These are phyloP conservation scores for Apiospora sp. DNA, from an alignment of 2,329 filamentous ascomycete genomes.

Conservation along the genomic window DNA sequence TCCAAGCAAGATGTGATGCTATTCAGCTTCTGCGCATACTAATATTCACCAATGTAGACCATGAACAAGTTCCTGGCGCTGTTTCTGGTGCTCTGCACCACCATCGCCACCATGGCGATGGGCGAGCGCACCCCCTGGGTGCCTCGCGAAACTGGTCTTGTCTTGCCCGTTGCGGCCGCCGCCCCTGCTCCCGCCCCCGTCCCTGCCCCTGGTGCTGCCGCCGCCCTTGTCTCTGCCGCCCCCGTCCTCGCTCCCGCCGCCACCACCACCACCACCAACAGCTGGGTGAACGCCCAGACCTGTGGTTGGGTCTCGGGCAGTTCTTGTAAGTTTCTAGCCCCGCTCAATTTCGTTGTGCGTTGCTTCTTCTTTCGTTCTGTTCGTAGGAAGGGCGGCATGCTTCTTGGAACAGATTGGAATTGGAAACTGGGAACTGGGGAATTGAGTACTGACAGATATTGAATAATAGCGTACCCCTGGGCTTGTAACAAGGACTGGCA, in stretches of 20 bases:
- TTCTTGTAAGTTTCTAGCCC: conserved; percentile 38
- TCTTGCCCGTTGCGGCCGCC: not conserved
- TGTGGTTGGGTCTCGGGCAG: conserved; percentile 40
- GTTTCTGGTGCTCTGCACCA: conserved; percentile 28
- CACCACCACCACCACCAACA: not conserved
- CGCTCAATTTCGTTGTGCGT: not conserved
- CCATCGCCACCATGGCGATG: conserved; percentile 30
- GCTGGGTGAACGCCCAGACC: conserved; percentile 39
- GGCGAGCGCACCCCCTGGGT: conserved; percentile 29
- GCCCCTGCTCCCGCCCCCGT: conserved; percentile 29
- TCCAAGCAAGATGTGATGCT: not conserved
- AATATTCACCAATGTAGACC: not conserved
- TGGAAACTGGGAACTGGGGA: not conserved
- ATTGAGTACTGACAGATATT: not conserved
- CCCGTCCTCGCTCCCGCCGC: not conserved
- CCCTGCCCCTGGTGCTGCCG: not conserved
- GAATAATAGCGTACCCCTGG: conserved; percentile 34
- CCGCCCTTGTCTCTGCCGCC: not conserved
- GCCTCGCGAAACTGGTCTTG: conserved; percentile 33
- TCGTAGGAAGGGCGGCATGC: conserved; percentile 16
- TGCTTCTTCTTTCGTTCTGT: not conserved
- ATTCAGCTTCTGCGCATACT: not conserved
- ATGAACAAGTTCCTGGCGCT: conserved; percentile 26
- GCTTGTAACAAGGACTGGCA: conserved; percentile 34
- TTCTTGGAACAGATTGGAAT: not conserved